phyloP scores from a whole-genome alignment of 371 early-diverging fungal genomes.

The Mortierella polycephala region DNA sequence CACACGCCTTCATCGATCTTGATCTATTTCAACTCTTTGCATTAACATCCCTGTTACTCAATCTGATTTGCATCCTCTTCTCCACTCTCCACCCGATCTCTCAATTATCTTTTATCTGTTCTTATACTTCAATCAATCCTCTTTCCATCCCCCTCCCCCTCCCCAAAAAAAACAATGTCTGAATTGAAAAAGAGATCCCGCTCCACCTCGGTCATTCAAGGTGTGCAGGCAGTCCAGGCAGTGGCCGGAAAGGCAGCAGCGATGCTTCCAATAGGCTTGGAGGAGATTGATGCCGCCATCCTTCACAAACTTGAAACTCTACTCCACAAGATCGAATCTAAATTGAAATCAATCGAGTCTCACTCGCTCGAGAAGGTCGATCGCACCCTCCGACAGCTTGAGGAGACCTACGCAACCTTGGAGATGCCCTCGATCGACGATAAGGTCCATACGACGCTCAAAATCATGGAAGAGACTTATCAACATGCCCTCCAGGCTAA shows the following conservation, averaged over 20 bases:
- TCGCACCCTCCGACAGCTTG: slow-evolving; percentile 43
- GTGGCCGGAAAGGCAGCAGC: slow-evolving; percentile 49
- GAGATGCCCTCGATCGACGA: slow-evolving; percentile 55
- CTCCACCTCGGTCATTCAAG: slow-evolving; percentile 39
- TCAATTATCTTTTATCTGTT: background rate
- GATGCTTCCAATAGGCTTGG: slow-evolving; percentile 48
- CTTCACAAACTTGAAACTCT: slow-evolving; percentile 45
- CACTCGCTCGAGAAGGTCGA: slow-evolving; percentile 54
- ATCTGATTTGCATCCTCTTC: too few relatives aligned
- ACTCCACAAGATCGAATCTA: slow-evolving; percentile 49
- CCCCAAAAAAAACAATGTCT: slow-evolving; percentile 20
- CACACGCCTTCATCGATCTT: background rate
- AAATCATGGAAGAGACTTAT: slow-evolving; percentile 51
- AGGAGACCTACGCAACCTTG: slow-evolving; percentile 52
- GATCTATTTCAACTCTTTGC: too few relatives aligned
- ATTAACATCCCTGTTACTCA: too few relatives aligned
- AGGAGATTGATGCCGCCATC: slow-evolving; percentile 50
- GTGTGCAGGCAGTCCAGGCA: slow-evolving; percentile 53
- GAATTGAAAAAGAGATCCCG: slow-evolving; percentile 49
- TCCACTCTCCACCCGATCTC: too few relatives aligned
- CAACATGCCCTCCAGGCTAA: slow-evolving; percentile 52
- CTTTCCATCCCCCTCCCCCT: background rate
- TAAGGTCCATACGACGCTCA: slow-evolving; percentile 49
- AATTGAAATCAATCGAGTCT: slow-evolving; percentile 46
- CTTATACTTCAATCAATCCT: background rate